phyloP scores from a whole-genome alignment of 257 asterid species.

The Nicotiana noctiflora region DNA sequence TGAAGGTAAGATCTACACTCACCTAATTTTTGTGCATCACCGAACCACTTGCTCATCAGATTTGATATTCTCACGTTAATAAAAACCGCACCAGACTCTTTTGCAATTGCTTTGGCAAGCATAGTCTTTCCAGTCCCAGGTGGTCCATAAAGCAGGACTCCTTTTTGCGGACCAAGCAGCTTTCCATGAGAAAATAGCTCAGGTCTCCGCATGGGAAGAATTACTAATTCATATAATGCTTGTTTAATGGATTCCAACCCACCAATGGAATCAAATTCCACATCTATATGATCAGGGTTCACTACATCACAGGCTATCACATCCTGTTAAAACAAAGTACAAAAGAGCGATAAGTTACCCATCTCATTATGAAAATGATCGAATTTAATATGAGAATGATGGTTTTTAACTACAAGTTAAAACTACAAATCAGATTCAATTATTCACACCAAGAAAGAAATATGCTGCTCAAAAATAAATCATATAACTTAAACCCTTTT shows the following conservation, averaged over 20 bases:
- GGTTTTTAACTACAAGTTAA: background rate
- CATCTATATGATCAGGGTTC: constrained; percentile 78
- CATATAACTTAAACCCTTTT: no score
- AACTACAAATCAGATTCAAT: background rate
- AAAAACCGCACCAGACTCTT: constrained; percentile 89
- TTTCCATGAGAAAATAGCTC: constrained; percentile 78
- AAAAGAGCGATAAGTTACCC: background rate
- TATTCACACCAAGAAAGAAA: background rate
- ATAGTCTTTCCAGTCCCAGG: constrained; percentile 99
- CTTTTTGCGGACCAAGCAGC: constrained; percentile 90
- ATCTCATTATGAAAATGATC: background rate
- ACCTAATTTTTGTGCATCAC: constrained; percentile 98
- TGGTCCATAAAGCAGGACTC: constrained; percentile 91
- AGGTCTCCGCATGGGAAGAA: constrained; percentile 83
- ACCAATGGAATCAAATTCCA: constrained; percentile 72
- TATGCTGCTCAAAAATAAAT: background rate
- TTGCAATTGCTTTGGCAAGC: constrained; percentile 98
- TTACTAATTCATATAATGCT: constrained; percentile 69
- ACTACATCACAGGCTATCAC: constrained; percentile 93
- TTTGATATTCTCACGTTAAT: constrained; percentile 80
- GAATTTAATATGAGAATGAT: background rate
- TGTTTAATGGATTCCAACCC: constrained; percentile 81
- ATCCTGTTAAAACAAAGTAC: constrained; percentile 40
- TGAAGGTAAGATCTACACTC: constrained; percentile 10
- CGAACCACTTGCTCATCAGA: constrained; percentile 97